These are phyloP conservation scores for Atkinsonella texensis DNA, from an alignment of 2,329 filamentous ascomycete genomes.

Conservation along the genomic window DNA sequence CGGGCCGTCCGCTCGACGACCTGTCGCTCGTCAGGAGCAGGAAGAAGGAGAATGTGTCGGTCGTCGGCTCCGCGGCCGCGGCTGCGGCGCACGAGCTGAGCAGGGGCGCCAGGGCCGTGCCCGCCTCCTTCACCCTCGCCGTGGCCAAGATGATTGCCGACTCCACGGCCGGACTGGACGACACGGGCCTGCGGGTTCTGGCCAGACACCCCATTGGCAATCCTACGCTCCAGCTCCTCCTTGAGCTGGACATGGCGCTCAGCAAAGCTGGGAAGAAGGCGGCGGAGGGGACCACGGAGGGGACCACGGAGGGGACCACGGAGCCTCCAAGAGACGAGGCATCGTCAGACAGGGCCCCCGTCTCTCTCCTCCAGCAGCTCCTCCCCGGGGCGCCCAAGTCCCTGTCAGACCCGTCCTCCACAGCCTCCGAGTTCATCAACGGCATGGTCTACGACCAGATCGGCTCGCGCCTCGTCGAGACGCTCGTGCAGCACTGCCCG, in stretches of 20 bases:
- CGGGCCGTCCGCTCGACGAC: constrained; percentile 67
- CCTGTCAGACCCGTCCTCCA: constrained; percentile 59
- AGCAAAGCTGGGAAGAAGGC: constrained; percentile 33
- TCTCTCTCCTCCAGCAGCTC: constrained; percentile 59
- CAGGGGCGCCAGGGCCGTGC: constrained; percentile 46
- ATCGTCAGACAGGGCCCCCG: not conserved
- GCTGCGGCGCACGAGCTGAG: constrained; percentile 37
- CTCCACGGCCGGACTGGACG: constrained; percentile 62
- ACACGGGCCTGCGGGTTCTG: constrained; percentile 68
- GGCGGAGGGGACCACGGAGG: too few relatives aligned
- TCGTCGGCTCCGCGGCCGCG: constrained; percentile 38
- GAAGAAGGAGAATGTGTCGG: constrained; percentile 74
- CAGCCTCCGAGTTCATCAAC: constrained; percentile 66
- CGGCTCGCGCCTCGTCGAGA: constrained; percentile 82
- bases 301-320: not conserved
- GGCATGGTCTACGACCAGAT: constrained; percentile 81
- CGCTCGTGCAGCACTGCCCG: constrained; percentile 66
- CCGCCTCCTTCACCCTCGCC: constrained; percentile 64
- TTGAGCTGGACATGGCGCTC: constrained; percentile 73
- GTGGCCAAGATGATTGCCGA: constrained; percentile 73
- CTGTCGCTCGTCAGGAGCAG: constrained; percentile 73
- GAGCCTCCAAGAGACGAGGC: too few relatives aligned
- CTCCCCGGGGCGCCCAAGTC: constrained; percentile 64
- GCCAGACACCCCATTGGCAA: constrained; percentile 86
- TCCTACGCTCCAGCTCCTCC: constrained; percentile 78